phyloP scores from a whole-genome alignment of 257 asterid species.

The Nicotiana undulata region DNA sequence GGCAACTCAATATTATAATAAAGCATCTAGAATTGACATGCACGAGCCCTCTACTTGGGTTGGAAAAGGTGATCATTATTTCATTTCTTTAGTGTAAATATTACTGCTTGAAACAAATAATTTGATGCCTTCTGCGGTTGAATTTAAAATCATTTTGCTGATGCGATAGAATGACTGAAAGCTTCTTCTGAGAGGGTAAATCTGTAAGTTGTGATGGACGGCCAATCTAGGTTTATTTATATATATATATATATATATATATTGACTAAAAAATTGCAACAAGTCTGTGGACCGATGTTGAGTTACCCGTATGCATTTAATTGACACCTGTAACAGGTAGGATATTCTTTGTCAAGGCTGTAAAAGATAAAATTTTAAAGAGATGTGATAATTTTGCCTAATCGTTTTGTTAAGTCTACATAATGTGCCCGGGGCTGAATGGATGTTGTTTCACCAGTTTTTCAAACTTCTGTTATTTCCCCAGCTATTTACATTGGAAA shows the following conservation, averaged over 20 bases:
- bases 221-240: neutral
- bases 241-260: too few species aligned
- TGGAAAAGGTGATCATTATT: slow-evolving; percentile 68
- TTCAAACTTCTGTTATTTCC: neutral
- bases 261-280: neutral
- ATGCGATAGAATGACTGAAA: neutral
- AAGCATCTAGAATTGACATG: slow-evolving; percentile 96
- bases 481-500: neutral
- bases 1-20: slow-evolving; percentile 96
- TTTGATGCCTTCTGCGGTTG: neutral
- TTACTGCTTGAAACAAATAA: slow-evolving; percentile 5
- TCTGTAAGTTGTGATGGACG: neutral
- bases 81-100: slow-evolving; percentile 3
- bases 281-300: neutral
- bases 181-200: neutral
- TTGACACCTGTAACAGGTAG: neutral
- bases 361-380: neutral
- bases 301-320: neutral
- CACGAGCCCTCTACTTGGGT: slow-evolving; percentile 99
- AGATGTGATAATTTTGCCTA: neutral
- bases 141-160: neutral
- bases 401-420: neutral
- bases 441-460: neutral
- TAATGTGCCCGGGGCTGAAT: neutral
- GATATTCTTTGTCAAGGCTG: neutral